Conservation (phyloP, 2,329 filamentous ascomycete species). For the Hymenoscyphus fraxineus region DNA sequence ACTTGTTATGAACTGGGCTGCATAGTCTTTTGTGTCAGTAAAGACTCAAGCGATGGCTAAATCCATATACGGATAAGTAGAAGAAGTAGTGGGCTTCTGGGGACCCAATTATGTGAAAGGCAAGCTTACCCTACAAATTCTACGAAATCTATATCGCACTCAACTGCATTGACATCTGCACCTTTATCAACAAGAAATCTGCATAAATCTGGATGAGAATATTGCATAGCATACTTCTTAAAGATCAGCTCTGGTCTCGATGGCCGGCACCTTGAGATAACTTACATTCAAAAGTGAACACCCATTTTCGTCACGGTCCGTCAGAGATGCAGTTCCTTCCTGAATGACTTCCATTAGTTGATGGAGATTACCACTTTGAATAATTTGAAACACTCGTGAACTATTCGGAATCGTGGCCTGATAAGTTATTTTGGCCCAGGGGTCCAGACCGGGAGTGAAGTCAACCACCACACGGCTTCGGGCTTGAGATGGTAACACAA, state of each 20-base stretch:
- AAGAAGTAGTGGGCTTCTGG: not conserved
- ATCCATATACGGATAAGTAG: not conserved
- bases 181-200: conserved; percentile 16
- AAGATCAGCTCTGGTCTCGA: not conserved
- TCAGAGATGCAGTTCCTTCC: conserved; percentile 12
- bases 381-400: too few relatives aligned
- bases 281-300: conserved; percentile 21
- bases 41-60: not conserved
- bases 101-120: too few relatives aligned
- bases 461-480: too few relatives aligned
- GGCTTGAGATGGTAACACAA: too few relatives aligned
- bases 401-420: too few relatives aligned
- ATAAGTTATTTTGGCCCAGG: too few relatives aligned
- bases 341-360: conserved; percentile 10
- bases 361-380: too few relatives aligned
- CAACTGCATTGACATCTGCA: conserved; percentile 18
- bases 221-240: conserved; percentile 13
- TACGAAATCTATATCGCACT: not conserved
- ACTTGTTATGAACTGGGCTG: not conserved
- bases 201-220: conserved; percentile 12
- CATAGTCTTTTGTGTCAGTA: not conserved
- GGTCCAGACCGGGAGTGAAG: too few relatives aligned
- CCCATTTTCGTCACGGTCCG: conserved; percentile 20
- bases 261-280: not conserved
- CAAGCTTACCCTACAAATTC: conserved; percentile 11